Evolutionary conservation across 306 rosid species (phyloP).

Genomic region (Cicer arietinum): DNA sequence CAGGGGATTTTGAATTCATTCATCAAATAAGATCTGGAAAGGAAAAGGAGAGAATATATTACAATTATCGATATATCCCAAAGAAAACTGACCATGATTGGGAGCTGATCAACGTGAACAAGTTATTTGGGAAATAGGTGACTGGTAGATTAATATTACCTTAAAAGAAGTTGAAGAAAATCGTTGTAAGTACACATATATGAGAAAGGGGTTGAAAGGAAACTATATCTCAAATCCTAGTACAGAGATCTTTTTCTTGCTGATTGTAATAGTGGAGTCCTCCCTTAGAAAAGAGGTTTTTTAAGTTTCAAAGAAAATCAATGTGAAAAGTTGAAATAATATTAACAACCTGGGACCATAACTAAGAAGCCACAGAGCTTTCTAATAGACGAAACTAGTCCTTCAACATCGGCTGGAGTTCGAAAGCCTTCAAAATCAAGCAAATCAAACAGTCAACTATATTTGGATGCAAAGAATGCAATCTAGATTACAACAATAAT

Average conservation of each 20-base stretch:
- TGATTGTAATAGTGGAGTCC: not conserved
- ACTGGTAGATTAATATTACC: constrained; percentile 68
- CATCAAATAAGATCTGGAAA: constrained; percentile 38
- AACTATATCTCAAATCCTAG: constrained; percentile 20
- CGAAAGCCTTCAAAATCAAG: constrained; percentile 64
- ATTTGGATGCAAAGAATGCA: constrained; percentile 32
- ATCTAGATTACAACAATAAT: constrained; percentile 1
- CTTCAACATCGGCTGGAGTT: constrained; percentile 64
- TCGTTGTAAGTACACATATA: constrained; percentile 36
- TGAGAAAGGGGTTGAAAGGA: constrained; percentile 38
- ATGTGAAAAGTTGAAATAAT: constrained; percentile 37
- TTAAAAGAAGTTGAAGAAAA: constrained; percentile 52
- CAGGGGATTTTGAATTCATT: constrained; percentile 42
- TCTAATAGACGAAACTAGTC: constrained; percentile 69
- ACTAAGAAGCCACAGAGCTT: constrained; percentile 84
- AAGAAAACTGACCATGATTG: constrained; percentile 67
- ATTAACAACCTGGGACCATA: constrained; percentile 79
- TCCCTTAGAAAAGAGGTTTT: constrained; percentile 31
- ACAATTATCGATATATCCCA: constrained; percentile 38
- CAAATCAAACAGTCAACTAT: constrained; percentile 41
- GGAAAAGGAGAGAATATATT: constrained; percentile 32
- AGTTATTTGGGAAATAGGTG: constrained; percentile 60
- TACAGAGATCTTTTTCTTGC: constrained; percentile 16
- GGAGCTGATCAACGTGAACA: constrained; percentile 57
- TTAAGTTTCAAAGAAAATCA: constrained; percentile 30